These are phyloP conservation scores for Malassezia yamatoensis DNA, from an alignment of 1,284 basidiomycete genomes.

Conservation along the genomic window DNA sequence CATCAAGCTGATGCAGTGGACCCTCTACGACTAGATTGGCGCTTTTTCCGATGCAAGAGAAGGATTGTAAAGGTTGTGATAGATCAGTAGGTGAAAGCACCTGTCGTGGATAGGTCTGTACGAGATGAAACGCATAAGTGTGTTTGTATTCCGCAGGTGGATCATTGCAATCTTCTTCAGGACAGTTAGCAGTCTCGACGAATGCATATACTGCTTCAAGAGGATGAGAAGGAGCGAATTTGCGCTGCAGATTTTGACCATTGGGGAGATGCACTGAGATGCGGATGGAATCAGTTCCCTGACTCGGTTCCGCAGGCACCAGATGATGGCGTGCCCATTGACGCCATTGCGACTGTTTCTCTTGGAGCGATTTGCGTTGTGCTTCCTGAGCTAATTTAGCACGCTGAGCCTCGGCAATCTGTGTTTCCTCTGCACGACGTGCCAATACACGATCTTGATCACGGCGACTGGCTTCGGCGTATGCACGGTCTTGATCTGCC, in stretches of 20 bases:
- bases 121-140: slow-evolving; percentile 27
- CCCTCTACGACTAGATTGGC: slow-evolving; percentile 38
- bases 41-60: slow-evolving; percentile 24
- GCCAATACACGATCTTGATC: slow-evolving; percentile 24
- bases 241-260: slow-evolving; percentile 26
- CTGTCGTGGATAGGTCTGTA: slow-evolving; percentile 33
- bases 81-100: background rate
- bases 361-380: background rate
- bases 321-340: slow-evolving; percentile 27
- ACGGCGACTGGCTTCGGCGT: slow-evolving; percentile 26
- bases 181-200: slow-evolving; percentile 21
- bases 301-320: slow-evolving; percentile 23
- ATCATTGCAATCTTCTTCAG: background rate
- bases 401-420: slow-evolving; percentile 15
- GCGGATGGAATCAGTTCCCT: slow-evolving; percentile 11
- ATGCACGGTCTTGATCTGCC: slow-evolving; percentile 36
- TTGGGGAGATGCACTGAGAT: slow-evolving; percentile 34
- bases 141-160: slow-evolving; percentile 20
- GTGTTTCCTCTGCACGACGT: slow-evolving; percentile 23
- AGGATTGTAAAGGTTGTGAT: slow-evolving; percentile 13
- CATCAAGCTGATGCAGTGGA: slow-evolving; percentile 7
- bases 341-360: slow-evolving; percentile 21
- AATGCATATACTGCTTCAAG: slow-evolving; percentile 31
- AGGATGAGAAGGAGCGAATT: slow-evolving; percentile 19
- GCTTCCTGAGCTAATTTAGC: background rate